phyloP scores from a whole-genome alignment of 768 basidiomycete species.

The Mycena vulgaris region DNA sequence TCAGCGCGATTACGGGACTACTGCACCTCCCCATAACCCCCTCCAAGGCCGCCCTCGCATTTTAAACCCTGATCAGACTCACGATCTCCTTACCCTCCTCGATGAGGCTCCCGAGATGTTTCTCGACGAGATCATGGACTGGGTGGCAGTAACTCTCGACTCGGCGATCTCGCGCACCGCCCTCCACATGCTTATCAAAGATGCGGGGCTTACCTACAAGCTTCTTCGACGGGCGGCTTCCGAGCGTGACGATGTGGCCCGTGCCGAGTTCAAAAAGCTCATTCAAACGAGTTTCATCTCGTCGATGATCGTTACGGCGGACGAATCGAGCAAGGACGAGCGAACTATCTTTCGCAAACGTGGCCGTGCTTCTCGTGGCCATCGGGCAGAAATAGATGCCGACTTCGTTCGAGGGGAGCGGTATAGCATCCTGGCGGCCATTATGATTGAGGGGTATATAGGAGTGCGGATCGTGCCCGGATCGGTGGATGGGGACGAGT shows the following conservation, averaged over 20 bases:
- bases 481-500: slow-evolving; percentile 28
- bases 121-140: slow-evolving; percentile 43
- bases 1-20: not conserved
- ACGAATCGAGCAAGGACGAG: slow-evolving; percentile 24
- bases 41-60: slow-evolving; percentile 16
- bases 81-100: slow-evolving; percentile 22
- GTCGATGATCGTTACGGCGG: slow-evolving; percentile 20
- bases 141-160: slow-evolving; percentile 40
- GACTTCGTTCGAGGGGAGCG: slow-evolving; percentile 34
- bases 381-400: slow-evolving; percentile 17
- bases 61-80: slow-evolving; percentile 21
- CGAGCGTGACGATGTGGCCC: slow-evolving; percentile 39
- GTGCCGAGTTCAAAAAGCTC: slow-evolving; percentile 36
- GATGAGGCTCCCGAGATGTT: slow-evolving; percentile 39
- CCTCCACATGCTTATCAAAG: slow-evolving; percentile 36
- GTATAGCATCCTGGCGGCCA: slow-evolving; percentile 36
- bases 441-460: slow-evolving; percentile 26
- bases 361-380: slow-evolving; percentile 7
- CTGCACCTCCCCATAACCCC: slow-evolving; percentile 7
- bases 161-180: slow-evolving; percentile 36
- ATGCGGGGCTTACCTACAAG: slow-evolving; percentile 44
- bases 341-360: slow-evolving; percentile 21
- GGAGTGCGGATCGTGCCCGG: slow-evolving; percentile 20
- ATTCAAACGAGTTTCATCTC: slow-evolving; percentile 24
- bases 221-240: slow-evolving; percentile 37